Evolutionary conservation across 768 basidiomycete species (phyloP).

Genomic region (Glaciozyma antarctica): DNA sequence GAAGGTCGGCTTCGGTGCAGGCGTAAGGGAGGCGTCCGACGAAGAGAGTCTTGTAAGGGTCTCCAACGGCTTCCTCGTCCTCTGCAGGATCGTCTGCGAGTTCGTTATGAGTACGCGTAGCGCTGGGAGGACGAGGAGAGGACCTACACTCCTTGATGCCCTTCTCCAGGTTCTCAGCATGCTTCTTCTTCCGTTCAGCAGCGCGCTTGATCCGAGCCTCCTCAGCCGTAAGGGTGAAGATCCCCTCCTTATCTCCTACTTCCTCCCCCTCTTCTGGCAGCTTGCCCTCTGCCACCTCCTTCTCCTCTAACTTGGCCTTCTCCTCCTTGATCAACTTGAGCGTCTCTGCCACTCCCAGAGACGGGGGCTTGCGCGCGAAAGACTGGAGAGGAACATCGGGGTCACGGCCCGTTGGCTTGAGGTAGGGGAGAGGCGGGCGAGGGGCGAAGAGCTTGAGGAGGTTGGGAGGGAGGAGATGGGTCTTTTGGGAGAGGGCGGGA

Average conservation of each 20-base stretch:
- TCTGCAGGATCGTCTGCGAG: constrained; percentile 78
- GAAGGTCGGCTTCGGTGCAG: constrained; percentile 81
- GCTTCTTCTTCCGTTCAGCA: constrained; percentile 50
- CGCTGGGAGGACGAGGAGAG: neutral
- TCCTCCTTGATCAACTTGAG: constrained; percentile 67
- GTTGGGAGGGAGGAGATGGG: constrained; percentile 86
- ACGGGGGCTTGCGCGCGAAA: constrained; percentile 39
- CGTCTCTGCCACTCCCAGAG: constrained; percentile 66
- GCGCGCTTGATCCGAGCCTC: constrained; percentile 69
- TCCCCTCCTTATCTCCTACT: constrained; percentile 43
- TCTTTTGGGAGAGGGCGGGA: neutral
- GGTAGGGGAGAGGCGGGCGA: constrained; percentile 76
- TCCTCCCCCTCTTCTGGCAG: constrained; percentile 51
- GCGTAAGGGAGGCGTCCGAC: constrained; percentile 86
- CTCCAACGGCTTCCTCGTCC: constrained; percentile 79
- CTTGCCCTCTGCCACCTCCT: constrained; percentile 44
- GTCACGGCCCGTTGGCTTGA: constrained; percentile 74
- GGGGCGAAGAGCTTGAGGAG: constrained; percentile 94
- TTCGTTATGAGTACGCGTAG: neutral
- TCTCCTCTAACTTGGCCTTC: constrained; percentile 49
- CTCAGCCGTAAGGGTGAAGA: constrained; percentile 44
- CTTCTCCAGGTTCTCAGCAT: constrained; percentile 10
- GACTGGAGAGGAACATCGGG: constrained; percentile 46
- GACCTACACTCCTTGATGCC: constrained; percentile 1
- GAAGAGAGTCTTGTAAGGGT: constrained; percentile 97